Percentiles rank a stretch among this genome's conserved stretches.
Evolutionary conservation across 179 eudicot species (phyloP).

Genomic region (Gypsophila paniculata): DNA sequence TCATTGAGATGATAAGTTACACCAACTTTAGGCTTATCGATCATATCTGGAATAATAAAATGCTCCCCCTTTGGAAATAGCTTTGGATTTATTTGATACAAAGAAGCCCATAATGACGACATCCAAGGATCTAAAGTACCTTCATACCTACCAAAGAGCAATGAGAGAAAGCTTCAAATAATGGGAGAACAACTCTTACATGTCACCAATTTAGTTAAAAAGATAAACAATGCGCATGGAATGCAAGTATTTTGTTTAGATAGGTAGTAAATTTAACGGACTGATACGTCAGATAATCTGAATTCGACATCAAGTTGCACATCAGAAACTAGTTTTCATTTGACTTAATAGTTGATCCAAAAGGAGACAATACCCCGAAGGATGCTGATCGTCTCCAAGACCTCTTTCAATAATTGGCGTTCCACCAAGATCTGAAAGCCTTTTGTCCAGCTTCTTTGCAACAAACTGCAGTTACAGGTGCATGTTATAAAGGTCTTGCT

Average conservation of each 20-base stretch:
- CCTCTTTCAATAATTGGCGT: slow-evolving; percentile 71
- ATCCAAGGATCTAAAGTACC: slow-evolving; percentile 98
- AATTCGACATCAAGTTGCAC: no score
- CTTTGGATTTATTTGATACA: slow-evolving; percentile 47
- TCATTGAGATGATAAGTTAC: slow-evolving; percentile 47
- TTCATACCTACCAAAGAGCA: slow-evolving; percentile 59
- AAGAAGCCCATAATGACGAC: slow-evolving; percentile 64
- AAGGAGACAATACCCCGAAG: slow-evolving; percentile 68
- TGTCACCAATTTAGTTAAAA: neutral
- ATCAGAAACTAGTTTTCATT: no score
- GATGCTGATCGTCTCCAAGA: slow-evolving; percentile 97
- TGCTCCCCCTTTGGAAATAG: slow-evolving; percentile 68
- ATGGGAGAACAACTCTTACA: neutral
- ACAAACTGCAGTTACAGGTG: slow-evolving; percentile 60
- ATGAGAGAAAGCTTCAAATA: slow-evolving; percentile 7
- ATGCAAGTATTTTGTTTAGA: neutral
- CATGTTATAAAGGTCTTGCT: neutral
- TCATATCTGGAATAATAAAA: slow-evolving; percentile 35
- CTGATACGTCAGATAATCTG: neutral
- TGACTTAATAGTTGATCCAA: slow-evolving; percentile 10
- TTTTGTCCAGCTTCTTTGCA: slow-evolving; percentile 90
- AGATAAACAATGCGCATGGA: neutral
- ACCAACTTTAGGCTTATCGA: slow-evolving; percentile 59
- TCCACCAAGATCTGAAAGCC: slow-evolving; percentile 82
- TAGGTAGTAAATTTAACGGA: neutral